phyloP scores from a whole-genome alignment of 2,329 filamentous ascomycete genomes.

The Taxawa tesnikishii region DNA sequence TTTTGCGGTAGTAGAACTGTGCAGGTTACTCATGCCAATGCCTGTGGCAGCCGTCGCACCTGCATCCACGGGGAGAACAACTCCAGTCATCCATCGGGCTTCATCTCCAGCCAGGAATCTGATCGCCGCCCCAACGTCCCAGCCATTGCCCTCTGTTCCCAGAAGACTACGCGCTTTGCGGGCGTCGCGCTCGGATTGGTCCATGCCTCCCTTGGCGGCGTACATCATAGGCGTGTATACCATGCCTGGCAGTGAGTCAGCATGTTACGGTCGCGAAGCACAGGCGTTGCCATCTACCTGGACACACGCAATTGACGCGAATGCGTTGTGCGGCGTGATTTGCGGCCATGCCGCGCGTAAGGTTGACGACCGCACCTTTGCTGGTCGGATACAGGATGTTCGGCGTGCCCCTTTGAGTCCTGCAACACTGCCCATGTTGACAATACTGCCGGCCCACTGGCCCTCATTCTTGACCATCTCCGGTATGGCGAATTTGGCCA shows the following conservation, averaged over 20 bases:
- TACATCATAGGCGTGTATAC: conserved; percentile 46
- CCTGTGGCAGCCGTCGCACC: conserved; percentile 32
- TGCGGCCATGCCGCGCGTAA: conserved; percentile 44
- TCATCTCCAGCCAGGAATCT: conserved; percentile 40
- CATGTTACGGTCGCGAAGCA: conserved; percentile 4
- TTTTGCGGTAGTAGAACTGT: too few species aligned
- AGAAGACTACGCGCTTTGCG: conserved; percentile 37
- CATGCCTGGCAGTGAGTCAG: conserved; percentile 24
- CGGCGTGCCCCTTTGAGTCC: conserved; percentile 43
- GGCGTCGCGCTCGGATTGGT: conserved; percentile 34
- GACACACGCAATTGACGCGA: conserved; percentile 44
- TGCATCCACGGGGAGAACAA: conserved; percentile 36
- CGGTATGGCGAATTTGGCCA: conserved; percentile 50
- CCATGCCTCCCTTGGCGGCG: conserved; percentile 36
- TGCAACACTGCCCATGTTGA: conserved; percentile 53
- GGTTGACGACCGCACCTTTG: conserved; percentile 43
- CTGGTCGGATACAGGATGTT: conserved; percentile 41
- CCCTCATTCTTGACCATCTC: conserved; percentile 44
- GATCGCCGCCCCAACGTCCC: conserved; percentile 40
- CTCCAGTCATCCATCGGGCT: conserved; percentile 40
- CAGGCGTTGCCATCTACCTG: conserved; percentile 20
- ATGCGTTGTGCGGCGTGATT: conserved; percentile 40
- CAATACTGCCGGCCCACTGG: conserved; percentile 37
- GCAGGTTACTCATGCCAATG: conserved; percentile 28
- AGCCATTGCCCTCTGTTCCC: conserved; percentile 42